Evolutionary conservation across 2,329 filamentous ascomycete species (phyloP), one percentile per base, ranked within the genome.

Genomic region (Penicillium corylophilum): DNA sequence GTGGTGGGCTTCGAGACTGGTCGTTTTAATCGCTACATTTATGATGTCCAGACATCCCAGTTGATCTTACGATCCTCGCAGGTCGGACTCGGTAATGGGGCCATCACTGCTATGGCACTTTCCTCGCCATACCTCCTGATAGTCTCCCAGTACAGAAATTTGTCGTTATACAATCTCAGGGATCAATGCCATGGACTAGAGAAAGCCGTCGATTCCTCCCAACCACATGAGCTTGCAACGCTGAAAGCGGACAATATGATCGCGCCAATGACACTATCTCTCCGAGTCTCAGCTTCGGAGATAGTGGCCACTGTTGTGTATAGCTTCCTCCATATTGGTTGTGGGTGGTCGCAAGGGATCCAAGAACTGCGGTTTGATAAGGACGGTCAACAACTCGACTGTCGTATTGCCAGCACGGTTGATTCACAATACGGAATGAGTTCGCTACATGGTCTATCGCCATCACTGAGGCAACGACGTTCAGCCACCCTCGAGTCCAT

Each of bases 341-440:
- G 84, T 39, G 91, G 91, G 24, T 96, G 92, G 89, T 91, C 88
- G 7, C 82, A 96, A 15, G 92, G 91, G 2, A 83, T 97, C n/a
- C 93, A 97, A 69, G 93, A 96, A 69, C 76, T 96, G 39, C 85
- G 87, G 51, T 79, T 95, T n/a, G 72, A 71, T 29, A 69, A 69
- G 45, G 67, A 72, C 42, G 81, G 81, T 6, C 72, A 70, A 35
- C 68, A 70, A 48, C 56, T 70, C 16, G 64, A 60, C 24, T 75
- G 71, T 10, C 71, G 71, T 31, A 64, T 74, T 35, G 64, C 73
- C 20, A 74, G 68, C 24, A 72, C 73, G 5, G 66, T 71, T 53
- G 66, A 74, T 61, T 66, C 70, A 31, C 66, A 75, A 60, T 65
- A 71, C 63, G 61, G 67, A 49, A 55, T 63, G 28, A 44, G 56